phyloP scores from a whole-genome alignment of 805 yeast genomes.

The Ogataea pignaliae region DNA sequence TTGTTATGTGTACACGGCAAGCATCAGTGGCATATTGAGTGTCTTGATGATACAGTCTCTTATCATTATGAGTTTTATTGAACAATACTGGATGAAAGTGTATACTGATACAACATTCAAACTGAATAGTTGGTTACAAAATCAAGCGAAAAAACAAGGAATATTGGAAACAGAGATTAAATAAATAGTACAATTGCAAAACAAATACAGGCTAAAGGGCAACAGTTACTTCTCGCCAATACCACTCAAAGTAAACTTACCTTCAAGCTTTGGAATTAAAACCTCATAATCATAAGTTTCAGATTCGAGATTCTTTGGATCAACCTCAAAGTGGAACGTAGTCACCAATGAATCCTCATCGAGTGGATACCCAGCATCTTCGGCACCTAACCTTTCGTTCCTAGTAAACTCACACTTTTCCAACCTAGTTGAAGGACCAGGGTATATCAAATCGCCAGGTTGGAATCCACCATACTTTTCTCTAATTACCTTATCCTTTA shows the following conservation, averaged over 20 bases:
- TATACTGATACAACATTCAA: no score
- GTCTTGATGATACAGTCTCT: no score
- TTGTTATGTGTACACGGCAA: no score
- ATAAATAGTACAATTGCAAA: background rate
- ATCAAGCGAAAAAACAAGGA: slow-evolving; percentile 5
- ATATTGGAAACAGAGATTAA: background rate
- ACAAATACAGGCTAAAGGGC: slow-evolving; percentile 1
- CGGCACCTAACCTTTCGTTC: slow-evolving; percentile 7
- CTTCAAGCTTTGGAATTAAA: slow-evolving; percentile 51
- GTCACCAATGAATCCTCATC: slow-evolving; percentile 57
- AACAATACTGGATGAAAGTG: no score
- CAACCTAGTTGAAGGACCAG: slow-evolving; percentile 36
- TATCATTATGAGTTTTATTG: no score
- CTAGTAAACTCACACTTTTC: slow-evolving; percentile 6
- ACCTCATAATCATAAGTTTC: slow-evolving; percentile 63
- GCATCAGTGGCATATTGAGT: no score
- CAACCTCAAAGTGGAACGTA: slow-evolving; percentile 69
- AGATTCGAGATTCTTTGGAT: slow-evolving; percentile 43
- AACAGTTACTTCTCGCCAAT: slow-evolving; percentile 8
- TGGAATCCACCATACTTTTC: slow-evolving; percentile 13
- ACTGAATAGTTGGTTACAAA: background rate
- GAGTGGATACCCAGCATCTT: slow-evolving; percentile 46
- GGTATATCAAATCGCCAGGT: slow-evolving; percentile 30
- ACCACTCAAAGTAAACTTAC: slow-evolving; percentile 5
- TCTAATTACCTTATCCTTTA: slow-evolving; percentile 4